Evolutionary conservation across 2,329 filamentous ascomycete genomes (phyloP), one percentile per base, ranked within the genome.

Genomic region (Beauveria sp.): DNA sequence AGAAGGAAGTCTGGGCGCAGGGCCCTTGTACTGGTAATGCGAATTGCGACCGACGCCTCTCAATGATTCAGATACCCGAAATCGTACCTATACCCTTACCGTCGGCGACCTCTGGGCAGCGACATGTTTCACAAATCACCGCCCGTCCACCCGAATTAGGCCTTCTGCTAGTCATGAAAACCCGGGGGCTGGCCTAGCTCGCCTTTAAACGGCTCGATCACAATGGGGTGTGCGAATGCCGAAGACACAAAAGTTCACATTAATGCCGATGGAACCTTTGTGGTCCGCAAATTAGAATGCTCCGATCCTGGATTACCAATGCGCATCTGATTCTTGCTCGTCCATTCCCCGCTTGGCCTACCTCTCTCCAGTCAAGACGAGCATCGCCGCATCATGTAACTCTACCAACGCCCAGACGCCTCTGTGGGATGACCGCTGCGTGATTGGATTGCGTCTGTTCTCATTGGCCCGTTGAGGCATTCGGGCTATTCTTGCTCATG

Each of bases 211-310:
- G 12, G 30, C 30, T 34, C 30, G n/a, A 22, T 16, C 9, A 22
- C 28, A 38, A 22, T 1, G 51, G 43, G 14, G 28, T 20, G n/a
- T 28, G 26, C 45, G 26, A 58, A 38, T 40, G 43, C 43, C 55
- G 55, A 20, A 16, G n/a, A 58, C 30, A 24, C 55, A 58, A 58
- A 58, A 58, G 55, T 49, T 49, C n/a, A 34, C 20, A 45, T 46
- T 56, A 4, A 57, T 58, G 54, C 54, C 2, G 12, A 53, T 42
- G 34, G 34, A 16, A 12, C 38, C 28, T 46, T 40, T 26, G 28
- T 26, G 55, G 20, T 14, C 30, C 30, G 5, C 55, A 49, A 58
- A 49, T 58, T 12, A 40, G 9, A 49, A 26, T 16, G 6, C 30
- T 24, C 26, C 18, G 10, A 34, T 58, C 34, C 4, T 9, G 22